Evolutionary conservation across 2,329 filamentous ascomycete genomes (phyloP).

Genomic region (Fusarium zealandicum): DNA sequence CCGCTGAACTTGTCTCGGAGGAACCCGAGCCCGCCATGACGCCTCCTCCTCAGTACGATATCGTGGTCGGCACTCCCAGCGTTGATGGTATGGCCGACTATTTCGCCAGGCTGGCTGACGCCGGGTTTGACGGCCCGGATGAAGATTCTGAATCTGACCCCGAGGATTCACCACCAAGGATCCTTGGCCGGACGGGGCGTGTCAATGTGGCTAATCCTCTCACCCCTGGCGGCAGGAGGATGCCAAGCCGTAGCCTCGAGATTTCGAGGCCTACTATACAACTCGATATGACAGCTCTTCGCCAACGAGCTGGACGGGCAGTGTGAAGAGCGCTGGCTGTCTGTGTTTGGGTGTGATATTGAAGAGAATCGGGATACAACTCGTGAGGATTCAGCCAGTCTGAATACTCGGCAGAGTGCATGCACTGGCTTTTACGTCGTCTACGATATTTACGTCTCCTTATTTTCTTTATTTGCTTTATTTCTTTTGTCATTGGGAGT

Average conservation of each 20-base stretch:
- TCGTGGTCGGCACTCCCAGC: conserved; percentile 73
- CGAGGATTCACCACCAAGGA: conserved; percentile 54
- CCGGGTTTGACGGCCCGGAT: conserved; percentile 58
- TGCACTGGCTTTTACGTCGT: conserved; percentile 16
- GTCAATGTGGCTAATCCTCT: conserved; percentile 66
- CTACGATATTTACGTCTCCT: conserved; percentile 28
- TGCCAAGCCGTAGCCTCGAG: conserved; percentile 65
- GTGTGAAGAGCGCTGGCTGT: conserved; percentile 37
- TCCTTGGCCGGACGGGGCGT: conserved; percentile 59
- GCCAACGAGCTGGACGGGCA: conserved; percentile 35
- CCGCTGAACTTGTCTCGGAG: conserved; percentile 35
- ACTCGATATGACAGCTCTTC: conserved; percentile 39
- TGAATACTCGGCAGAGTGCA: conserved; percentile 5
- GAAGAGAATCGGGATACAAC: background rate
- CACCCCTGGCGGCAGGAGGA: conserved; percentile 60
- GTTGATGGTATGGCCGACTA: conserved; percentile 82
- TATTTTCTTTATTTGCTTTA: conserved; percentile 11
- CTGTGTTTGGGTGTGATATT: conserved; percentile 30
- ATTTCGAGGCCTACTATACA: conserved; percentile 52
- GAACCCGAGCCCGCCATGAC: conserved; percentile 63
- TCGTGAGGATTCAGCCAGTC: background rate
- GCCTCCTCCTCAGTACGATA: conserved; percentile 85
- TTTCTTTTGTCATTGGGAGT: conserved; percentile 31
- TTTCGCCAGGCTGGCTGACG: conserved; percentile 79
- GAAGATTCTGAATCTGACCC: conserved; percentile 53